A percentile compares a stretch with the other conserved stretches of the same genome.
Evolutionary conservation across 306 rosid genomes (phyloP).

Genomic region (Rosa chinensis): DNA sequence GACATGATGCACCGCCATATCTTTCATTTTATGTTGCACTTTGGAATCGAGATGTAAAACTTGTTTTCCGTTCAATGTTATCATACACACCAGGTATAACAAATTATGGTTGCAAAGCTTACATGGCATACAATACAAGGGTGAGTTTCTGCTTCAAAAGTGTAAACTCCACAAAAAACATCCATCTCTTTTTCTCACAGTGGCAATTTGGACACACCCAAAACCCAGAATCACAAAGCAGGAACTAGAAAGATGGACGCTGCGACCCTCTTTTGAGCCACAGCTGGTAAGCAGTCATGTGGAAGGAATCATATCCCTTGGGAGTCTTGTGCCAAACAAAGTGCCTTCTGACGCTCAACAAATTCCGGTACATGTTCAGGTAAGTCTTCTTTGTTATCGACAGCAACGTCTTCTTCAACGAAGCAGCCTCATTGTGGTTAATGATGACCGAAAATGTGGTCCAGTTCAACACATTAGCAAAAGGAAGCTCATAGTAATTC

Average conservation of each 20-base stretch:
- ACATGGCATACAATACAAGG: background rate
- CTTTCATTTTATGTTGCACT: too few relatives aligned
- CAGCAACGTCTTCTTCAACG: slow-evolving; percentile 17
- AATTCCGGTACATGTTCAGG: slow-evolving; percentile 25
- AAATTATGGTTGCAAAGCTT: background rate
- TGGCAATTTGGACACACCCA: background rate
- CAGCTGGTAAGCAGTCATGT: slow-evolving; percentile 40
- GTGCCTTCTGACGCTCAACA: slow-evolving; percentile 28
- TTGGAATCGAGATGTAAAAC: background rate
- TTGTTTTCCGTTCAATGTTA: background rate
- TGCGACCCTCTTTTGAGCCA: slow-evolving; percentile 26
- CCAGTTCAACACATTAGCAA: slow-evolving; percentile 36
- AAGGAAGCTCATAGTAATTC: slow-evolving; percentile 37
- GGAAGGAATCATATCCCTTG: slow-evolving; percentile 30
- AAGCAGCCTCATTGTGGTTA: slow-evolving; percentile 27
- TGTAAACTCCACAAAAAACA: background rate
- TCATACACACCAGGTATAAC: background rate
- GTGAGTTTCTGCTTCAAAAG: background rate
- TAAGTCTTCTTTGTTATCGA: slow-evolving; percentile 14
- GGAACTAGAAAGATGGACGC: slow-evolving; percentile 21
- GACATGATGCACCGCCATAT: background rate
- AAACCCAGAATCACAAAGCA: background rate
- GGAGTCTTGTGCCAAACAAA: slow-evolving; percentile 33
- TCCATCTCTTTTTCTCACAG: background rate
- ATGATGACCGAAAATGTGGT: slow-evolving; percentile 32